Percentiles rank a stretch among this genome's conserved stretches.
Conservation (phyloP, 306 rosid genomes). For the Fagus crenata region DNA sequence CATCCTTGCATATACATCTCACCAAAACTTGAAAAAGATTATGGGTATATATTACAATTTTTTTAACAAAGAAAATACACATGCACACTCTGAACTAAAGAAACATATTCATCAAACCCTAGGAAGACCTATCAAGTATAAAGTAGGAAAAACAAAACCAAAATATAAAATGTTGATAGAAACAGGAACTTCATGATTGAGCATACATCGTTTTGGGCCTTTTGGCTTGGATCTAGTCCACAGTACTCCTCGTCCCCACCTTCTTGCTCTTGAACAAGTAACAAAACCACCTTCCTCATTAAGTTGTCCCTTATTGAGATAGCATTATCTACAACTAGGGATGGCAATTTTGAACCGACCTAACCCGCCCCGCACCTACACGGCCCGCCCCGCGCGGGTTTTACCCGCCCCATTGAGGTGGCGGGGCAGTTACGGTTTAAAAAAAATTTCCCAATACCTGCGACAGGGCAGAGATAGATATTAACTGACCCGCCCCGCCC, state of each 20-base stretch:
- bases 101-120: slow-evolving; percentile 9
- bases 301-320: slow-evolving; percentile 59
- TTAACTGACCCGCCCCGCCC: no score
- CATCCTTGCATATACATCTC: not conserved
- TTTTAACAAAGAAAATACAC: not conserved
- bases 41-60: slow-evolving; percentile 16
- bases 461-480: no score
- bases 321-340: no score
- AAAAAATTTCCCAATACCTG: no score
- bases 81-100: slow-evolving; percentile 7
- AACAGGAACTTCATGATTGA: slow-evolving; percentile 31
- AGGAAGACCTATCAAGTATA: slow-evolving; percentile 18
- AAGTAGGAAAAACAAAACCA: slow-evolving; percentile 26
- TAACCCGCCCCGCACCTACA: no score
- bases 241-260: slow-evolving; percentile 58
- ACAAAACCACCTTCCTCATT: slow-evolving; percentile 50
- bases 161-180: slow-evolving; percentile 1
- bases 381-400: no score
- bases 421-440: no score
- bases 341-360: no score
- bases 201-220: no score
- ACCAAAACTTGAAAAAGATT: not conserved
- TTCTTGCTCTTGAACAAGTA: slow-evolving; percentile 57
- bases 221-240: slow-evolving; percentile 56
- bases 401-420: no score